Base-by-base conservation (phyloP, 305 asterid genomes). In the Solanum hybrid region DNA sequence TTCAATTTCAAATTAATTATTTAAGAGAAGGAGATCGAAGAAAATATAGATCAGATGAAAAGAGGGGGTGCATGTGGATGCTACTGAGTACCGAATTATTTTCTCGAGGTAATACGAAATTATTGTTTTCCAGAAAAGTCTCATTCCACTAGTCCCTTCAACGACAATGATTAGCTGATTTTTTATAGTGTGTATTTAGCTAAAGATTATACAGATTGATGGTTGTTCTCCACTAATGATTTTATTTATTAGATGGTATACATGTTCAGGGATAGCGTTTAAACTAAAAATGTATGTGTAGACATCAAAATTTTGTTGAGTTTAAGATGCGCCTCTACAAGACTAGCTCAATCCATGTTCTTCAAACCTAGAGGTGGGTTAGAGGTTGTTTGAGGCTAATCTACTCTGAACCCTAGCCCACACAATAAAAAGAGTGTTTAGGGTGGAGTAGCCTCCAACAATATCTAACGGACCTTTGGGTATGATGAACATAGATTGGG, bases 81-180 rank as follows among this genome's bases (percentile, higher is more conserved):
- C 4, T 67, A 94, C 94, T 14, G 12, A 61, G 26, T 82, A 82
- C 98, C 98, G 90, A 39, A 97, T 92, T 80, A 94, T 94, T 89
- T 97, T 96, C 33, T 95, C 95, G 86, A 96, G 98, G 91, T 96
- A 96, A 90, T 96, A 98, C 83, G 97, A 93, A 78, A 96, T 64
- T 89, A 97, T 93, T 83, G 95, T 94, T 76, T 90, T 86, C 98
- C 98, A 95, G 90, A 83, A 93, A 5, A 97, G 98, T 8, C 97
- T 98, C 51, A 94, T 69, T 88, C 98, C 95, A 86, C 98, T 98
- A 29, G 99, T 96, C 91, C 99, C 98, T 95, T 97, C 99, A 12
- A 96, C 94, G 40, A 92, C 98, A 39, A 97, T 91, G 92, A 96
- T 95, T 95, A 97, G 89, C 92, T 95, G 95, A 67, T 95, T 95